Evolutionary conservation across 1,139 yeast genomes (phyloP).

Genomic region (Candida tropicalis): DNA sequence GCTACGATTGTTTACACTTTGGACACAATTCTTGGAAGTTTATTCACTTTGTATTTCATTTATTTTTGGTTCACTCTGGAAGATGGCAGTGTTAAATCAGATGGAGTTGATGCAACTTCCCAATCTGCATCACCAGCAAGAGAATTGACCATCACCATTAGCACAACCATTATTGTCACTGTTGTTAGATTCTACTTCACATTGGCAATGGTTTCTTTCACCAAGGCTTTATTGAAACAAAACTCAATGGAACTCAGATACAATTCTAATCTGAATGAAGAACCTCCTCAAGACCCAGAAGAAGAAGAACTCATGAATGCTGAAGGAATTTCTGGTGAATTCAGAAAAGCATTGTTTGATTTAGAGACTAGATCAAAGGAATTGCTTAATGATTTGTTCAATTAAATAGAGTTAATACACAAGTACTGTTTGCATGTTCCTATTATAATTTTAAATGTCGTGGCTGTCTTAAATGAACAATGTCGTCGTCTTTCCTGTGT

Average conservation of each 20-base stretch:
- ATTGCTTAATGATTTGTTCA: conserved; percentile 24
- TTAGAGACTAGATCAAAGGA: conserved; percentile 37
- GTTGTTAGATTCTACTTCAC: conserved; percentile 66
- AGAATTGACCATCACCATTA: conserved; percentile 69
- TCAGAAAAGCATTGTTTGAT: conserved; percentile 27
- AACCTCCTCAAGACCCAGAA: conserved; percentile 23
- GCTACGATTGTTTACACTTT: conserved; percentile 63
- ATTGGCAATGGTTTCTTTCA: conserved; percentile 63
- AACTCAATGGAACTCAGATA: conserved; percentile 25
- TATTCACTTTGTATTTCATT: conserved; percentile 75
- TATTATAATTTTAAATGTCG: neutral
- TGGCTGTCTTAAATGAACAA: no score
- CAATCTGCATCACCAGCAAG: conserved; percentile 72
- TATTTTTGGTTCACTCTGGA: conserved; percentile 70
- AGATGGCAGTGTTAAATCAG: conserved; percentile 22
- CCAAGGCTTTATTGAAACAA: conserved; percentile 46
- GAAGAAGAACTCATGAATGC: conserved; percentile 28
- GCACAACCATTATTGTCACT: conserved; percentile 57
- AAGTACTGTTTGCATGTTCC: neutral
- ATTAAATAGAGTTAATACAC: conserved; percentile 5
- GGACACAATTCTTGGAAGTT: conserved; percentile 68
- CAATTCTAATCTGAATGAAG: conserved; percentile 18
- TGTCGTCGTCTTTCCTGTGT: conserved; percentile 1
- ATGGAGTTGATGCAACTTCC: conserved; percentile 25
- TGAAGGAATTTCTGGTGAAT: conserved; percentile 24